phyloP scores from a whole-genome alignment of 805 yeast genomes.

The Candida anglica region DNA sequence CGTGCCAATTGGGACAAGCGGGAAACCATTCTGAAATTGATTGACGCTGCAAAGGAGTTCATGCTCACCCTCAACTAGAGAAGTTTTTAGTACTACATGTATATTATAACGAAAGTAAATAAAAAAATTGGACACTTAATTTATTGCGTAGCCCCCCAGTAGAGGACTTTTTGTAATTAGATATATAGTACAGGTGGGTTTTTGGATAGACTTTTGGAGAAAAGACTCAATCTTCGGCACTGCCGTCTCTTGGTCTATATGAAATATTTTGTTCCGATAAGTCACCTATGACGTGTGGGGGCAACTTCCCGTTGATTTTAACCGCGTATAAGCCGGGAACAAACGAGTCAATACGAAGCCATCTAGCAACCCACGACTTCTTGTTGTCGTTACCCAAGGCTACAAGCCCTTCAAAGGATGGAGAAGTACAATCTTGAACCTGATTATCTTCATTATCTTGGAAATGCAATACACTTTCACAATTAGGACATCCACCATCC shows the following conservation, averaged over 20 bases:
- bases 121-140: too few species aligned
- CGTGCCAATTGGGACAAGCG: constrained; percentile 47
- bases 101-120: too few species aligned
- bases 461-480: constrained; percentile 81
- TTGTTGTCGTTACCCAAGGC: constrained; percentile 79
- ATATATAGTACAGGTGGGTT: not conserved
- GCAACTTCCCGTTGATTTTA: constrained; percentile 85
- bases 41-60: constrained; percentile 14
- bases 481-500: constrained; percentile 91
- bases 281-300: constrained; percentile 76
- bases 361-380: constrained; percentile 91
- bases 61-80: constrained; percentile 2
- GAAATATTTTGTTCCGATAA: constrained; percentile 71
- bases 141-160: too few species aligned
- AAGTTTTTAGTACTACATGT: too few species aligned
- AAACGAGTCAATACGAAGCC: constrained; percentile 89
- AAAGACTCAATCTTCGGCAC: constrained; percentile 62
- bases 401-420: constrained; percentile 91
- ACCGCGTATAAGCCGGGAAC: constrained; percentile 92
- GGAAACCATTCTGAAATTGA: constrained; percentile 29
- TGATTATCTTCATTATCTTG: constrained; percentile 77
- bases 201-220: too few species aligned
- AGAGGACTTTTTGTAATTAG: not conserved
- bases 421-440: constrained; percentile 90
- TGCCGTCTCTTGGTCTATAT: constrained; percentile 94